A percentile compares a stretch with the other conserved stretches of the same genome.
Conservation (phyloP, 139 green algal species). For the Trebouxia sp. region DNA sequence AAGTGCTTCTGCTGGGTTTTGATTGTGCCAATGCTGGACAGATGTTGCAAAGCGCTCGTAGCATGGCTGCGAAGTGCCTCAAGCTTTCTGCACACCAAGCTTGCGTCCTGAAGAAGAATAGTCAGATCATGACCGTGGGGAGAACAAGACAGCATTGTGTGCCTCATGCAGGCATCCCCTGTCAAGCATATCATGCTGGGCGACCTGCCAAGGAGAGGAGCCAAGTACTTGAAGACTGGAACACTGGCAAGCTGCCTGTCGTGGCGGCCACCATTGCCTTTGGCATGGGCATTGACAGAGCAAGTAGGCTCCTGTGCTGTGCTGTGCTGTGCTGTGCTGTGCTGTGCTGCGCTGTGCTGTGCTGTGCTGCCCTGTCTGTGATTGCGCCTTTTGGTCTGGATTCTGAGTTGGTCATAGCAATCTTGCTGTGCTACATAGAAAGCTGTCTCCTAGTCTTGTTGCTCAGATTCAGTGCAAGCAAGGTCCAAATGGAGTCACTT, state of each 20-base stretch:
- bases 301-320: conserved; percentile 33
- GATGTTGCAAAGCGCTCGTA: neutral
- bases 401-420: neutral
- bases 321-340: neutral
- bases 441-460: neutral
- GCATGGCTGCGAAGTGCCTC: neutral
- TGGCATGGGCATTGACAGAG: conserved; percentile 79
- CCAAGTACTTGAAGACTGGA: conserved; percentile 54
- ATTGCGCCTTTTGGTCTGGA: neutral
- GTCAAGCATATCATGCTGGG: conserved; percentile 63
- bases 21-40: no score
- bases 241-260: conserved; percentile 42
- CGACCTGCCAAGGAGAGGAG: conserved; percentile 30
- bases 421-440: neutral
- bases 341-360: neutral
- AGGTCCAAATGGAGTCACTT: neutral
- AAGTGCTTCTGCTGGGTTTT: no score
- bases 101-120: no score
- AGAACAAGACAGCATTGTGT: neutral
- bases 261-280: conserved; percentile 82
- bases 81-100: neutral
- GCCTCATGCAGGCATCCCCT: conserved; percentile 36
- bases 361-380: no score
- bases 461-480: neutral
- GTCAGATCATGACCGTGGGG: no score